phyloP scores from a whole-genome alignment of 108 stramenopile species.

The Conticribra weissflogii region DNA sequence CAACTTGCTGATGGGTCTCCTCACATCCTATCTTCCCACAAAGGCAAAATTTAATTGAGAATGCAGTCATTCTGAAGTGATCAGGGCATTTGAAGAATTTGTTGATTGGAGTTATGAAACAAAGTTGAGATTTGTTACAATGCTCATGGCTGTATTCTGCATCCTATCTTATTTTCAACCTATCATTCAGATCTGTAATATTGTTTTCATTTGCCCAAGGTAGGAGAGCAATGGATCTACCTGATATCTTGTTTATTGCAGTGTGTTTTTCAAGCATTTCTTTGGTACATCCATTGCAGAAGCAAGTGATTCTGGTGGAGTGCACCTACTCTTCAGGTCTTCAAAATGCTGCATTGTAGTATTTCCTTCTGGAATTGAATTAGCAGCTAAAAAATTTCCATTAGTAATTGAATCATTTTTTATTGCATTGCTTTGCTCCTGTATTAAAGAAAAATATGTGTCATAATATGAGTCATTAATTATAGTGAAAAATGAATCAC shows the following conservation, averaged over 20 bases:
- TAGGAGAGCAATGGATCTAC: background rate
- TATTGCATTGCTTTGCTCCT: background rate
- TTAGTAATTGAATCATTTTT: no score
- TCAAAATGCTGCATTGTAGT: background rate
- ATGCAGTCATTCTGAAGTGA: constrained; percentile 6
- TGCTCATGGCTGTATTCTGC: no score
- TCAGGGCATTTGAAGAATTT: constrained; percentile 2
- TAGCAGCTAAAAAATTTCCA: background rate
- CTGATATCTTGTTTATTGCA: background rate
- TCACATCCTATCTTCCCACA: constrained; percentile 4
- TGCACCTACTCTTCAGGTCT: background rate
- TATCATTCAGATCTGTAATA: no score
- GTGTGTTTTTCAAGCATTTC: background rate
- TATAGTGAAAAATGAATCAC: no score
- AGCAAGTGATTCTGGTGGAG: background rate
- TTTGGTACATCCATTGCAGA: background rate
- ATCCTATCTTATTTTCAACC: no score
- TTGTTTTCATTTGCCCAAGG: no score
- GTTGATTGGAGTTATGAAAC: background rate
- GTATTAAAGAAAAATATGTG: no score
- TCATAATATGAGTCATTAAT: no score
- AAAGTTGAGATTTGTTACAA: background rate
- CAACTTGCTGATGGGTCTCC: no score
- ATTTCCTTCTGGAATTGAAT: background rate
- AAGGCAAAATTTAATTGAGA: background rate